These are phyloP conservation scores for Paecilomyces fulvus DNA, from an alignment of 2,329 filamentous ascomycete species.

Conservation along the genomic window DNA sequence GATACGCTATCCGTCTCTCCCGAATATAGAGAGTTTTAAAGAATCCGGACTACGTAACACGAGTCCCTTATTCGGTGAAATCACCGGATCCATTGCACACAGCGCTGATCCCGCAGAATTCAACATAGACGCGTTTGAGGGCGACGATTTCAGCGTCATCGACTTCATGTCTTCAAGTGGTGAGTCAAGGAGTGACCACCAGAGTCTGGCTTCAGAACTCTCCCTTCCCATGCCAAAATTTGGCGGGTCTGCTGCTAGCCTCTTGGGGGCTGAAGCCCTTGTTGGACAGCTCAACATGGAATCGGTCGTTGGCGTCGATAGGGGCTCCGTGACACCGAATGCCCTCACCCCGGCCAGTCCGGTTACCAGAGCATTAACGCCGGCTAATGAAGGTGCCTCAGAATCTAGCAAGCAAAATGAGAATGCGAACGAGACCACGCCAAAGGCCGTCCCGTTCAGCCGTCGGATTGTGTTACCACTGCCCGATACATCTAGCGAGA, in stretches of 20 bases:
- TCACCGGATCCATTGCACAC: constrained; percentile 46
- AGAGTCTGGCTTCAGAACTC: constrained; percentile 29
- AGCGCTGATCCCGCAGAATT: constrained; percentile 43
- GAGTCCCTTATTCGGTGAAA: constrained; percentile 54
- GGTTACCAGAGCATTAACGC: constrained; percentile 15
- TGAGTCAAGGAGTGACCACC: constrained; percentile 32
- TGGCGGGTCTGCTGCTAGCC: constrained; percentile 35
- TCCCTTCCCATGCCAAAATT: constrained; percentile 27
- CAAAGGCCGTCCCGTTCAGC: constrained; percentile 23
- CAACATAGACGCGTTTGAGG: constrained; percentile 19
- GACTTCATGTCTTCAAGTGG: constrained; percentile 32
- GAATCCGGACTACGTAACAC: constrained; percentile 19
- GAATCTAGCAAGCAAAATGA: constrained; percentile 8
- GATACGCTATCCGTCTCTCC: constrained; percentile 36
- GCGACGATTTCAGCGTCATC: constrained; percentile 25
- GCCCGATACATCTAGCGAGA: constrained; percentile 30
- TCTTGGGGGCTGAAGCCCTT: constrained; percentile 40
- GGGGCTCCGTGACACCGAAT: constrained; percentile 20
- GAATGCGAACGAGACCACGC: constrained; percentile 18
- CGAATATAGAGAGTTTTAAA: constrained; percentile 28
- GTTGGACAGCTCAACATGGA: constrained; percentile 41
- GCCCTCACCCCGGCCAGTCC: constrained; percentile 24
- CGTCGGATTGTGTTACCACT: constrained; percentile 31
- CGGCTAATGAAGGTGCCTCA: constrained; percentile 11
- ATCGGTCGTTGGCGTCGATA: constrained; percentile 29